Base-by-base conservation (phyloP, 331 rosid genomes). In the Arachis monticola region DNA sequence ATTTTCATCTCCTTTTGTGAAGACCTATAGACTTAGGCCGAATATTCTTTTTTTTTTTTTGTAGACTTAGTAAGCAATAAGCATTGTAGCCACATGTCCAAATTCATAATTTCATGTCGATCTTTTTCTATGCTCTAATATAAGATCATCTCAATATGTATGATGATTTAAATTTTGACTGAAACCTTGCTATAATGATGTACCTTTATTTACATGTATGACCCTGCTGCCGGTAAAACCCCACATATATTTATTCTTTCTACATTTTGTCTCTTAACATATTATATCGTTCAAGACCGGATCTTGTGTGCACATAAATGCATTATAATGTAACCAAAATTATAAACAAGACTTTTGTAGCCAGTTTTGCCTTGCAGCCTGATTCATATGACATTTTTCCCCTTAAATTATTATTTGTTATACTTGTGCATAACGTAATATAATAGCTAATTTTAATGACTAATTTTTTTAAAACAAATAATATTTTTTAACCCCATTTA, bases 151-250 rank as follows among this genome's bases (percentile, higher is more conserved):
- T 47, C 35, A 35, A 17, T 17, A 35, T 10, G 75, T 75, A 35
- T 35, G 40, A 35, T 35, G 38, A 75, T 75, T 70, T 64, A 13
- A 35, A 75, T 62, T 51, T 69, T 80, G 80, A 75, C 84, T 41
- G 17, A 44, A 35, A 11, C 30, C 69, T 38, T 62, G 69, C 64
- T 35, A 35, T 35, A 68, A 80, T 69, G 68, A 80, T 80, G 76
- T 64, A 69, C 55, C 56, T 17, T 17, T 17, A 17, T 51, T 52
- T 5, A 70, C 70, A 60, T 40, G 70, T 76, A 35, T 35, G 40
- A 35, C 40, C 40, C 40, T 35, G 40, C 40, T 35, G 2, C 5
- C 48, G 64, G 40, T 55, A 73, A 73, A 80, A 22, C 62, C 66
- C 8, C 58, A 17, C 75, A 13, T 65, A 17, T 71, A 13, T 65